Conservation (phyloP, 202 grass and related monocot genomes). For the Elaeis oleifera region DNA sequence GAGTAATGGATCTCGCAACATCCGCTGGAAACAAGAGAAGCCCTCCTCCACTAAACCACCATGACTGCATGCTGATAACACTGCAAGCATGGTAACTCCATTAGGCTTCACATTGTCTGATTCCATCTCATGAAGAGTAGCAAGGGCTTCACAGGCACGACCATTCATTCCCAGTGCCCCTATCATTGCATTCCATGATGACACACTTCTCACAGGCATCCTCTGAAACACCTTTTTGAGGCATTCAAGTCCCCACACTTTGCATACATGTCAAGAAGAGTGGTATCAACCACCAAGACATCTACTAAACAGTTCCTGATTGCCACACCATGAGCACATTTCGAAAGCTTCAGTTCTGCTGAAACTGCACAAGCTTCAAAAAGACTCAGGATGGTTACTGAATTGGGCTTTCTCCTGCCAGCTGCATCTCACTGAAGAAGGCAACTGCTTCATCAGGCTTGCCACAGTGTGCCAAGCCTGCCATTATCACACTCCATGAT, state of each 20-base stretch:
- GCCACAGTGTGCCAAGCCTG: conserved; percentile 22
- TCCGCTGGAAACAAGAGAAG: conserved; percentile 30
- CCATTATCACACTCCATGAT: conserved; percentile 46
- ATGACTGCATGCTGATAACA: conserved; percentile 42
- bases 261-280: conserved; percentile 36
- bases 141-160: conserved; percentile 23
- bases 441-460: conserved; percentile 26
- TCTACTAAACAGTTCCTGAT: conserved; percentile 37
- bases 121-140: conserved; percentile 28
- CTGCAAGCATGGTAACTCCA: conserved; percentile 27
- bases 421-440: conserved; percentile 24
- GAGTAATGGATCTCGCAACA: conserved; percentile 4
- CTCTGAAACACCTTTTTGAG: conserved; percentile 30
- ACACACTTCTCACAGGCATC: conserved; percentile 28
- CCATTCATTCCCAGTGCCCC: conserved; percentile 57
- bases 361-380: conserved; percentile 38
- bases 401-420: conserved; percentile 28
- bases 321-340: conserved; percentile 43
- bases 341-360: conserved; percentile 30
- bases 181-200: conserved; percentile 54
- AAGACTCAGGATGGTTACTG: conserved; percentile 41
- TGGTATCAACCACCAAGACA: conserved; percentile 38
- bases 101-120: conserved; percentile 22
- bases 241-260: conserved; percentile 40
- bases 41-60: conserved; percentile 44